Evolutionary conservation across 768 basidiomycete species (phyloP).

Genomic region (Macrolepiota fuliginosa): DNA sequence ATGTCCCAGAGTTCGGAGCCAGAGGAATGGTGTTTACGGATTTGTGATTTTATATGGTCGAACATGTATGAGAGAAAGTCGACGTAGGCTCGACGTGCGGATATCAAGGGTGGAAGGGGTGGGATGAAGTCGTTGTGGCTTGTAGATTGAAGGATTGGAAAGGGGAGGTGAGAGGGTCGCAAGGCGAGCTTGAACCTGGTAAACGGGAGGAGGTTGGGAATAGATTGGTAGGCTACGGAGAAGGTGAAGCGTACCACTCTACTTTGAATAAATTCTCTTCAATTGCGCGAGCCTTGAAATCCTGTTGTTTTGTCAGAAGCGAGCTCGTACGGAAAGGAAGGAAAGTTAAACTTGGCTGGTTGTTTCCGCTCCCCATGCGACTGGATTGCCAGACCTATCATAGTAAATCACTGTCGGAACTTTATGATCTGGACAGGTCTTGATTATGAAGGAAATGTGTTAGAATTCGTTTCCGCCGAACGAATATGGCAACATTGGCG

Average conservation of each 20-base stretch:
- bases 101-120: not conserved
- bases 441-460: not conserved
- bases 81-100: not conserved
- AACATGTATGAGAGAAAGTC: not conserved
- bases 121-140: not conserved
- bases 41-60: not conserved
- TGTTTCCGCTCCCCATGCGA: slow-evolving; percentile 2
- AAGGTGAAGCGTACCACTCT: not conserved
- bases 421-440: not conserved
- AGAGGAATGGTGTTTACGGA: not conserved
- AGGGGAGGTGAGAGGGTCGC: not conserved
- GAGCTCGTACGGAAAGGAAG: not conserved
- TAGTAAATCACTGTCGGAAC: not conserved
- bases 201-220: not conserved
- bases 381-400: not conserved
- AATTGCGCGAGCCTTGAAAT: not conserved
- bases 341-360: not conserved
- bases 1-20: not conserved
- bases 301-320: not conserved
- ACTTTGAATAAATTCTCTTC: not conserved
- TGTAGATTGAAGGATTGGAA: not conserved
- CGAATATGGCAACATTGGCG: not conserved
- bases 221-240: too few relatives aligned
- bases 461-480: not conserved
- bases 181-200: slow-evolving; percentile 1